Base-by-base conservation (phyloP, 1,284 basidiomycete genomes). In the Apiotrichum mycotoxinovorans region DNA sequence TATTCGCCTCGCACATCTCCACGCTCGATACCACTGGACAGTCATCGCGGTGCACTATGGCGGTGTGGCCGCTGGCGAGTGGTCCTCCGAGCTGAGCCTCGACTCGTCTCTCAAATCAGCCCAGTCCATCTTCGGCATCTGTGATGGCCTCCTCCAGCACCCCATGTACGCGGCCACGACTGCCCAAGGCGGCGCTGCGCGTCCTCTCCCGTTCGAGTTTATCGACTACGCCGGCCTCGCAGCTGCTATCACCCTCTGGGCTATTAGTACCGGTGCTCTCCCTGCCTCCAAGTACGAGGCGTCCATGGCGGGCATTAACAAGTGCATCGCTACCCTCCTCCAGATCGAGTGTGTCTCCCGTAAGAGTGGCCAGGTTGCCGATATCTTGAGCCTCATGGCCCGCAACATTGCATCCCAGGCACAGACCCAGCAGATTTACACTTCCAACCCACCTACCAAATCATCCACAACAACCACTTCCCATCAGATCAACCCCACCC, bases 31-130 rank as follows among this genome's bases (percentile, higher is more conserved):
- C 68, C 89, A 90, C 67, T 80, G 85, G 58, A 66, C 65, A 25
- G 75, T 76, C 57, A 89, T 91, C 66, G 79, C 86, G 40, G 84
- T 89, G 38, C 89, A 91, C 67, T 81, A 88, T 14, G 86, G 87
- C 0, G 90, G 89, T 75, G 88, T 91, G 34, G 80, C 82, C 0
- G 83, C 84, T 0, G 37, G 49, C 38, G 38, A 51, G 26, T 51
- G 49, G 49, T 41, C 37, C 2, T 18, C 49, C 2, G n/a, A 14
- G 11, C 25, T 26, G 12, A 81, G 91, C 30, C 76, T 85, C 18
- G 84, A 89, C 61, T 61, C 64, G 2, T 56, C 67, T 4, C 54
- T 69, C 10, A 23, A 51, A 26, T 51, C 49, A 2, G 49, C 49
- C 18, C 22, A 40, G n/a, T 15, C 38, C 18, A 30, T 51, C 22